Percentiles rank a stretch among this genome's conserved stretches.
phyloP scores from a whole-genome alignment of 78 protist species.

The Anaeramoeba flamelloides region DNA sequence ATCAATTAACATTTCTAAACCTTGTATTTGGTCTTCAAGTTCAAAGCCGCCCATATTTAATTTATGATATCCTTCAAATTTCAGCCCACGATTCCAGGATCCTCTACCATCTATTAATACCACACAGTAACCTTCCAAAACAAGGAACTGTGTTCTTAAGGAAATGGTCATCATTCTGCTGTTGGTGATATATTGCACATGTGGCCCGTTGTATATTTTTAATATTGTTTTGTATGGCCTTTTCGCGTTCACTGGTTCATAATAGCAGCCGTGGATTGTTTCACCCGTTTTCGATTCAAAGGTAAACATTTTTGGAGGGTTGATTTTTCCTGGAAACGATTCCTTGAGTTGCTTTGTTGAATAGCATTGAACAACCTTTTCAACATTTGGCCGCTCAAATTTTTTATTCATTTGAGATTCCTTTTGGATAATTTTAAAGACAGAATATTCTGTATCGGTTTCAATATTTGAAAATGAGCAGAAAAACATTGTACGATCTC shows the following conservation, averaged over 20 bases:
- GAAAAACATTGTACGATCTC: not conserved
- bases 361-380: not conserved
- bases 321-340: not conserved
- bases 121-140: not conserved
- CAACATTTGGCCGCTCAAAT: not conserved
- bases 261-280: not conserved
- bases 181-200: not conserved
- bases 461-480: not conserved
- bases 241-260: not conserved
- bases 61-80: not conserved
- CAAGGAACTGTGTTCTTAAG: not conserved
- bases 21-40: not conserved
- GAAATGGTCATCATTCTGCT: not conserved
- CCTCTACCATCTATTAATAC: not conserved
- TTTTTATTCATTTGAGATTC: not conserved
- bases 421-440: not conserved
- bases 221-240: not conserved
- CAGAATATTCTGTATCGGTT: not conserved
- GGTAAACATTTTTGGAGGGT: not conserved
- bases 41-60: not conserved
- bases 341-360: not conserved
- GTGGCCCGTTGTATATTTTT: not conserved
- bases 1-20: not conserved
- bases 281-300: not conserved
- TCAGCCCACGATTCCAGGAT: not conserved